phyloP scores from a whole-genome alignment of 2,329 filamentous ascomycete genomes.

The Aureobasidium sp. region DNA sequence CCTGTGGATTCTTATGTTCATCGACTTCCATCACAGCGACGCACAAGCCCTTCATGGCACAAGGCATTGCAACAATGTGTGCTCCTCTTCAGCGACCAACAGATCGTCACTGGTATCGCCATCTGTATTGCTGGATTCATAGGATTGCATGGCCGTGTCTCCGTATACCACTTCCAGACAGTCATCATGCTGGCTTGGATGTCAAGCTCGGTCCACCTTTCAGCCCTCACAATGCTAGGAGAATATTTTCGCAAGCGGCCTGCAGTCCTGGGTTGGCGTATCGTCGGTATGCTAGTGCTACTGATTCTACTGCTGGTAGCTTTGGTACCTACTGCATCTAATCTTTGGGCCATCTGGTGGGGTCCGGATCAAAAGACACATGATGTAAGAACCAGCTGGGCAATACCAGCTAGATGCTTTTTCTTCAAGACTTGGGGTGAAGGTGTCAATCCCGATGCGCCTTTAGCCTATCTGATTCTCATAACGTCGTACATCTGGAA shows the following conservation, averaged over 20 bases:
- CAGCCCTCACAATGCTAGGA: slow-evolving; percentile 21
- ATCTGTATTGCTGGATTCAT: slow-evolving; percentile 24
- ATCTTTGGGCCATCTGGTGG: slow-evolving; percentile 19
- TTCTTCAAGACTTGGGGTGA: slow-evolving; percentile 8
- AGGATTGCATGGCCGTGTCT: slow-evolving; percentile 20
- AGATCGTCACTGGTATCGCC: slow-evolving; percentile 26
- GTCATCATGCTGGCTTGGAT: slow-evolving; percentile 28
- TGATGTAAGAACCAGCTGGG: slow-evolving; percentile 9
- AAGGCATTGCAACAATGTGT: slow-evolving; percentile 17
- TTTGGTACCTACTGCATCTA: slow-evolving; percentile 21
- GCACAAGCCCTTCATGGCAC: slow-evolving; percentile 1
- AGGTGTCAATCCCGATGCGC: slow-evolving; percentile 22
- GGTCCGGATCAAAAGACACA: not conserved
- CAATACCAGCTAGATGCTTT: slow-evolving; percentile 14
- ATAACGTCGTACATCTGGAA: slow-evolving; percentile 26
- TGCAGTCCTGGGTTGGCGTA: slow-evolving; percentile 20
- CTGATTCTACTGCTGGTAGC: slow-evolving; percentile 22
- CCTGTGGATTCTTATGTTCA: not conserved
- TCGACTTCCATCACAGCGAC: not conserved
- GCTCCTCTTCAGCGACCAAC: slow-evolving; percentile 25
- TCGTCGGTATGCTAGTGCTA: slow-evolving; percentile 21
- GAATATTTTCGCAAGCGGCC: slow-evolving; percentile 17
- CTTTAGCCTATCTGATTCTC: slow-evolving; percentile 21
- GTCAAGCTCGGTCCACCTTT: slow-evolving; percentile 24
- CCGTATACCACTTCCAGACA: slow-evolving; percentile 25